Conservation (phyloP, 305 asterid species). For the Andrographis paniculata region DNA sequence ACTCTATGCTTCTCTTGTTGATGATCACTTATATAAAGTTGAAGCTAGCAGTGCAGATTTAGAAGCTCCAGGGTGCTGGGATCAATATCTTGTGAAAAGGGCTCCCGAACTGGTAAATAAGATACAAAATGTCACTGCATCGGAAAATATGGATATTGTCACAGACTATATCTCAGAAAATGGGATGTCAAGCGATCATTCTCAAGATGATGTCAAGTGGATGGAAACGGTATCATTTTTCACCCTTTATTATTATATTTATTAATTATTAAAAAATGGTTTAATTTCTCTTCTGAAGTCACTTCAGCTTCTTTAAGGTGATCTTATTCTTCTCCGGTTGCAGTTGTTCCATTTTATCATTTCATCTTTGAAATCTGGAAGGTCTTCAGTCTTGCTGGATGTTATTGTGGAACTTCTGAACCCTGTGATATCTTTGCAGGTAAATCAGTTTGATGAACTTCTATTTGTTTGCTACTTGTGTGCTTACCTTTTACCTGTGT, state of each 20-base stretch:
- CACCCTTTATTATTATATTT: too few species aligned
- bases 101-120: slow-evolving; percentile 68
- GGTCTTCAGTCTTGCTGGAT: slow-evolving; percentile 87
- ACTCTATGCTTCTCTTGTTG: slow-evolving; percentile 45
- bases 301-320: slow-evolving; percentile 15
- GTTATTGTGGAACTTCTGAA: slow-evolving; percentile 83
- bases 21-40: slow-evolving; percentile 30
- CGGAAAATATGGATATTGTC: slow-evolving; percentile 46
- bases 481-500: slow-evolving; percentile 8
- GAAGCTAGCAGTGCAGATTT: slow-evolving; percentile 23
- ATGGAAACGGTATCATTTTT: slow-evolving; percentile 99
- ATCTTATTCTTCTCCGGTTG: slow-evolving; percentile 23
- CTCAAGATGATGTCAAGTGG: slow-evolving; percentile 88
- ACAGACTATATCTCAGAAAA: slow-evolving; percentile 32
- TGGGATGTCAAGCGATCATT: slow-evolving; percentile 47
- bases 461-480: slow-evolving; percentile 14
- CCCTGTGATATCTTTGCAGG: slow-evolving; percentile 94
- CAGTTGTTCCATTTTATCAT: slow-evolving; percentile 93
- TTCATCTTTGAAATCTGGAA: slow-evolving; percentile 93
- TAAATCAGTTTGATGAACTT: slow-evolving; percentile 24
- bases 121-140: slow-evolving; percentile 58
- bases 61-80: slow-evolving; percentile 51
- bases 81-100: slow-evolving; percentile 47
- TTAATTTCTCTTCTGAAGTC: slow-evolving; percentile 9
- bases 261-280: slow-evolving; percentile 14